A percentile compares a stretch with the other conserved stretches of the same genome.
Evolutionary conservation across 2,329 filamentous ascomycete genomes (phyloP).

Genomic region (Aspergillus jensenii): DNA sequence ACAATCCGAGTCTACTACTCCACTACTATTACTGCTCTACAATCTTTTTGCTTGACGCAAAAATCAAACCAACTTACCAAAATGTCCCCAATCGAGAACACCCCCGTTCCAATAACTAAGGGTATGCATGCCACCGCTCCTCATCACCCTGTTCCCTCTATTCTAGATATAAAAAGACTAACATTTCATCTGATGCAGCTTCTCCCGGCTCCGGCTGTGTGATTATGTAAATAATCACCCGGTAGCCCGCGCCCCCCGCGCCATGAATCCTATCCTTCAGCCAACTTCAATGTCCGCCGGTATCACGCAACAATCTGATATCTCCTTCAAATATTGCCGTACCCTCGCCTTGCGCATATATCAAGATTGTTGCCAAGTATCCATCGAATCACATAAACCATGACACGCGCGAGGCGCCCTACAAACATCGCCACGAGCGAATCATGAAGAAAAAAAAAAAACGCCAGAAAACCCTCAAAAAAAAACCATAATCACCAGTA

Average conservation of each 20-base stretch:
- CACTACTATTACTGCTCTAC: not conserved
- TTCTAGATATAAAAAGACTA: not conserved
- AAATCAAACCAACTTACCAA: slow-evolving; percentile 14
- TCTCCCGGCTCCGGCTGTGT: slow-evolving; percentile 32
- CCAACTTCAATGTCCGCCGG: too few relatives aligned
- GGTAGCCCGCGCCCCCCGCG: not conserved
- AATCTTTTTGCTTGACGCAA: slow-evolving; percentile 18
- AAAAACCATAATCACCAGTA: not conserved
- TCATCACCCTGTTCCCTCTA: not conserved
- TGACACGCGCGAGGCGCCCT: not conserved
- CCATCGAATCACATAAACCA: not conserved
- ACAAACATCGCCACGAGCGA: not conserved
- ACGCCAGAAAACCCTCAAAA: not conserved
- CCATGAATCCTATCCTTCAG: not conserved
- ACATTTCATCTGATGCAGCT: slow-evolving; percentile 3
- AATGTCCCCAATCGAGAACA: slow-evolving; percentile 28
- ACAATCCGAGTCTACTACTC: not conserved
- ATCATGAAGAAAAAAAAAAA: not conserved
- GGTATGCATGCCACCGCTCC: slow-evolving; percentile 16
- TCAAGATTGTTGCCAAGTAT: too few relatives aligned
- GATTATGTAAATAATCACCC: slow-evolving; percentile 27
- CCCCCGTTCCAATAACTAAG: slow-evolving; percentile 19
- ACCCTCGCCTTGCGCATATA: too few relatives aligned
- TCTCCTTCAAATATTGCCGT: too few relatives aligned
- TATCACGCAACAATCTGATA: too few relatives aligned